A percentile compares a stretch with the other conserved stretches of the same genome.
Evolutionary conservation across 306 rosid species (phyloP).

Genomic region (Ormosia emarginata): DNA sequence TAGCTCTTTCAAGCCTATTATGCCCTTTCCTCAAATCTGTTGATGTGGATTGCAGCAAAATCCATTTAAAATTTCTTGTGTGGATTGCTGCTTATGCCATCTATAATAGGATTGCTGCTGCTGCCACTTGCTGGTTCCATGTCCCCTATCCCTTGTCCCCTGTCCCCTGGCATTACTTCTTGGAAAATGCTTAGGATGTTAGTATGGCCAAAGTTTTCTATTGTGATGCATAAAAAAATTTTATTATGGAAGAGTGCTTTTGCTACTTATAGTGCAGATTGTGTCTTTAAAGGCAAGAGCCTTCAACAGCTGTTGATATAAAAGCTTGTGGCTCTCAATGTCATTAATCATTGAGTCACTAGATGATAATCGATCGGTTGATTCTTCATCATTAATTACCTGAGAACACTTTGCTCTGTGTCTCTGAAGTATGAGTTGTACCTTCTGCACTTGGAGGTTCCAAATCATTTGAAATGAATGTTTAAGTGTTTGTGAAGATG

Average conservation of each 20-base stretch:
- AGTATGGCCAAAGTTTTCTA: neutral
- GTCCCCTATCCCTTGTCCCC: no score
- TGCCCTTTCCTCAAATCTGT: no score
- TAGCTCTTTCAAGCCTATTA: no score
- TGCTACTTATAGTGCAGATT: neutral
- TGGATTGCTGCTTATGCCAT: no score
- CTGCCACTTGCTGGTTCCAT: no score
- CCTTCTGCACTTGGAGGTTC: neutral
- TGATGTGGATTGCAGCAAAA: no score
- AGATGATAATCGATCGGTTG: neutral
- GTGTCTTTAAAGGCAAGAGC: neutral
- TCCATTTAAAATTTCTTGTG: no score
- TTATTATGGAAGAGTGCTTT: neutral
- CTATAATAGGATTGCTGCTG: no score
- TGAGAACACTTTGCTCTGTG: neutral
- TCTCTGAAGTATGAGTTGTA: neutral
- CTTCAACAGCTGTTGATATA: neutral
- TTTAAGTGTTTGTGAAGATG: neutral
- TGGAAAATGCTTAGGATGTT: neutral
- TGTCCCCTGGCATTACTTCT: neutral
- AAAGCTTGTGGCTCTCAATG: neutral
- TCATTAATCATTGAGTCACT: neutral
- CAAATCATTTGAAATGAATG: neutral
- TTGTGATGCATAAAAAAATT: neutral
- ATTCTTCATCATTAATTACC: neutral